phyloP scores from a whole-genome alignment of 208 protist genomes.

The Leishmania mexicana region DNA sequence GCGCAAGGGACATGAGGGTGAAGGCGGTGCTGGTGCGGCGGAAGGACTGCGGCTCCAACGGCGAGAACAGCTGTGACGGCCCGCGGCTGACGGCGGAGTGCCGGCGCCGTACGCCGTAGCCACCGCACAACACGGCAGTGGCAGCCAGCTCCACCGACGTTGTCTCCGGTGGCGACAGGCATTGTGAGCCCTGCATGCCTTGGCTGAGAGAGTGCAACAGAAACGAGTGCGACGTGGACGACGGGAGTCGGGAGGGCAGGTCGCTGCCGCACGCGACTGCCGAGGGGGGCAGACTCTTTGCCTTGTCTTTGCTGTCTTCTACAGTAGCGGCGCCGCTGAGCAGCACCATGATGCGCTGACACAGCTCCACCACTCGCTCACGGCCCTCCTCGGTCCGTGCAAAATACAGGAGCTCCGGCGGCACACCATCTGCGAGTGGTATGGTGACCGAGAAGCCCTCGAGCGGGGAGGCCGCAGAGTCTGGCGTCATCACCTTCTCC shows the following conservation, averaged over 20 bases:
- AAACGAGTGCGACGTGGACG: background rate
- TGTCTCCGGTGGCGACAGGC: conserved; percentile 24
- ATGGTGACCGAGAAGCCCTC: background rate
- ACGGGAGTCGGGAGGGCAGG: background rate
- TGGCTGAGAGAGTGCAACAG: conserved; percentile 25
- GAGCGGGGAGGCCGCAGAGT: background rate
- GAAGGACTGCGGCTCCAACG: conserved; percentile 21
- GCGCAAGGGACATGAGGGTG: conserved; percentile 29
- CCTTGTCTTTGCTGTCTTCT: background rate
- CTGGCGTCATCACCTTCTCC: background rate
- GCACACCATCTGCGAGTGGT: background rate
- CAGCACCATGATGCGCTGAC: conserved; percentile 13
- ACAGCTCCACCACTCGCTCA: conserved; percentile 17
- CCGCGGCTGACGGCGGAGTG: conserved; percentile 26
- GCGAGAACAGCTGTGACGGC: conserved; percentile 41
- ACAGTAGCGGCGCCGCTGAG: background rate
- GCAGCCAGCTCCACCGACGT: conserved; percentile 9
- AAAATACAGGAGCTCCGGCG: conserved; percentile 7
- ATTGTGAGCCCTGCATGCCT: conserved; percentile 32
- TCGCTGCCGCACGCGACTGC: background rate
- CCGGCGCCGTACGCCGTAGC: background rate
- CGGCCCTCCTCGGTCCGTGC: background rate
- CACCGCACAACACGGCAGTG: background rate
- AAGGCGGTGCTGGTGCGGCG: conserved; percentile 24
- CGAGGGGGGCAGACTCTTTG: background rate